These are phyloP conservation scores for Gonapodya prolifera DNA, from an alignment of 192 early-diverging fungal genomes.

Conservation along the genomic window DNA sequence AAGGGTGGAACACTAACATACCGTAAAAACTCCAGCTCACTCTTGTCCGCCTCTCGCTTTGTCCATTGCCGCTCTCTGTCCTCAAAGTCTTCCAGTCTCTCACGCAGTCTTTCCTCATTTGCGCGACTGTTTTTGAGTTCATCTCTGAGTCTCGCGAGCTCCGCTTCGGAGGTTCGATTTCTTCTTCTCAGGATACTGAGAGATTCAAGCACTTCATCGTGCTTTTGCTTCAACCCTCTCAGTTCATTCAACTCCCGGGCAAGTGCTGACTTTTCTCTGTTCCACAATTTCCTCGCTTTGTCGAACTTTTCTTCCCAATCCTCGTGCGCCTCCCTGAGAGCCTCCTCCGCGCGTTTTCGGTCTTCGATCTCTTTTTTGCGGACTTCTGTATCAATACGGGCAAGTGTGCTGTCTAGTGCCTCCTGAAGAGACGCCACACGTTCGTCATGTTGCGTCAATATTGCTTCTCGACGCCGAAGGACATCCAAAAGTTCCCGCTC, in stretches of 20 bases:
- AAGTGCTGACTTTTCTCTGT: not conserved
- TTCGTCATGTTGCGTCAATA: not conserved
- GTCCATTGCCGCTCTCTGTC: not conserved
- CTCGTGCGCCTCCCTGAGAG: not conserved
- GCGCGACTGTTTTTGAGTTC: not conserved
- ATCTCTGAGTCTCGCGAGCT: not conserved
- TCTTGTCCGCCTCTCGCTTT: not conserved
- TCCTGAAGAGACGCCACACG: not conserved
- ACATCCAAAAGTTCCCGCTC: not conserved
- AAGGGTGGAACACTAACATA: not conserved
- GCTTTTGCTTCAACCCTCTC: not conserved
- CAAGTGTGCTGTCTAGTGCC: not conserved
- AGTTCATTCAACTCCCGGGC: not conserved
- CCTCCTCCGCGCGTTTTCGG: not conserved
- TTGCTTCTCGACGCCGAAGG: not conserved
- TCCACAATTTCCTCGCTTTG: not conserved
- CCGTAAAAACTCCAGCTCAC: not conserved
- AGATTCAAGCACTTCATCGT: not conserved
- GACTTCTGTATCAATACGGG: not conserved
- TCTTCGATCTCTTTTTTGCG: not conserved
- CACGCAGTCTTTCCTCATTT: not conserved
- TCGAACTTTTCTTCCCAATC: not conserved
- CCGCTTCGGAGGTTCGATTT: not conserved
- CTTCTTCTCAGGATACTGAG: not conserved
- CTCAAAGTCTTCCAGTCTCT: not conserved